Conservation (phyloP, 108 stramenopile species). For the Skeletonema potamos region DNA sequence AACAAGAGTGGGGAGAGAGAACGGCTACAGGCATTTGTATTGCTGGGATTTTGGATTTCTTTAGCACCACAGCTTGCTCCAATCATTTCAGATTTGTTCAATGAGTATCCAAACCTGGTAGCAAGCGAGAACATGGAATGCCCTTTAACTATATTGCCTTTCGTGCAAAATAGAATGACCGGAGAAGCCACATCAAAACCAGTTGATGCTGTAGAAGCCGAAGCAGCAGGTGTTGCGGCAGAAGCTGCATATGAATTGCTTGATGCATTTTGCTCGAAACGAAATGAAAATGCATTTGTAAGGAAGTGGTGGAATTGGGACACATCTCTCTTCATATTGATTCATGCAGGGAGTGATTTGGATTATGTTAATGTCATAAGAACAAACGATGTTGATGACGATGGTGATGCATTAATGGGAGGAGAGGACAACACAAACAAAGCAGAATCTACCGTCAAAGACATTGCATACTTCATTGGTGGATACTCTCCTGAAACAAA, state of each 20-base stretch:
- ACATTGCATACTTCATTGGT: slow-evolving; percentile 30
- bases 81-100: slow-evolving; percentile 65
- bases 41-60: slow-evolving; percentile 78
- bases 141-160: slow-evolving; percentile 37
- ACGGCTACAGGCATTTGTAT: slow-evolving; percentile 39
- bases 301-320: slow-evolving; percentile 75
- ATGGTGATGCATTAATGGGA: slow-evolving; percentile 40
- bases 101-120: neutral
- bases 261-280: slow-evolving; percentile 28
- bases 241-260: slow-evolving; percentile 42
- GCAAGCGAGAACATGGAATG: slow-evolving; percentile 8
- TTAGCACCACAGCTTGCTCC: slow-evolving; percentile 80
- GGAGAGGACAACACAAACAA: neutral
- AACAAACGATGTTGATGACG: slow-evolving; percentile 20
- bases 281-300: slow-evolving; percentile 44
- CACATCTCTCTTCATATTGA: slow-evolving; percentile 55
- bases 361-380: neutral
- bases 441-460: slow-evolving; percentile 4
- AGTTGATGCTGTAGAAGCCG: slow-evolving; percentile 19
- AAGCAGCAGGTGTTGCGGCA: slow-evolving; percentile 42
- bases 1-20: slow-evolving; percentile 4
- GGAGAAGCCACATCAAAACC: neutral
- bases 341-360: slow-evolving; percentile 11
- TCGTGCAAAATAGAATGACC: slow-evolving; percentile 19
- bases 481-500: slow-evolving; percentile 53